Conservation (phyloP, 1,284 basidiomycete species). For the Marasmius fiardii region DNA sequence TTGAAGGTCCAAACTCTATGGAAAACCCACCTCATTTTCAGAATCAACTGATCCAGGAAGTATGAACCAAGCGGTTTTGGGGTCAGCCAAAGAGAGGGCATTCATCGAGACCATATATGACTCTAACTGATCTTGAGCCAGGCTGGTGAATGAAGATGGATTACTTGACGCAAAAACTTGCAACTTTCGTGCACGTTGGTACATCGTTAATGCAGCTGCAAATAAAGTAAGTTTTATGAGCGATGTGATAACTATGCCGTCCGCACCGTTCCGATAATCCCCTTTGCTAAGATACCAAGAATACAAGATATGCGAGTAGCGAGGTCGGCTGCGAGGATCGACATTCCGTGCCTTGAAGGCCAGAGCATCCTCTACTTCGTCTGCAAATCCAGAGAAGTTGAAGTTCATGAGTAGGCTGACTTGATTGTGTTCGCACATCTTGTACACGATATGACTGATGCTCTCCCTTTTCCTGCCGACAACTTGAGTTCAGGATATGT, state of each 20-base stretch:
- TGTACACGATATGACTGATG: conserved; percentile 77
- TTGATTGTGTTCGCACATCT: conserved; percentile 91
- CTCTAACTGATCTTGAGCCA: conserved; percentile 77
- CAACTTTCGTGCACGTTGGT: conserved; percentile 85
- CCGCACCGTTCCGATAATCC: conserved; percentile 85
- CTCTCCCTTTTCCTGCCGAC: conserved; percentile 73
- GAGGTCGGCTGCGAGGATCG: conserved; percentile 82
- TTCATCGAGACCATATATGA: conserved; percentile 89
- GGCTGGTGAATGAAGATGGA: conserved; percentile 46
- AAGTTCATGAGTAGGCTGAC: conserved; percentile 79
- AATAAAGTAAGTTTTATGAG: conserved; percentile 6
- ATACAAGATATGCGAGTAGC: conserved; percentile 93
- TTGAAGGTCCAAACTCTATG: conserved; percentile 17
- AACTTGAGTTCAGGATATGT: conserved; percentile 10
- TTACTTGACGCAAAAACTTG: conserved; percentile 52
- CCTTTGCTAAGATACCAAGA: conserved; percentile 87
- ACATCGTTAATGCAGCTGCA: conserved; percentile 89
- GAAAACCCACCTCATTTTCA: conserved; percentile 33
- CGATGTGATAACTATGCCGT: conserved; percentile 7
- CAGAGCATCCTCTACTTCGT: conserved; percentile 87
- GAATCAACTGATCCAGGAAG: conserved; percentile 47
- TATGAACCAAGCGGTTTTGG: conserved; percentile 83
- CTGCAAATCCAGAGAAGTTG: conserved; percentile 83
- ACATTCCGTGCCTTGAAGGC: conserved; percentile 95
- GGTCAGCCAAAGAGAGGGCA: conserved; percentile 80